These are phyloP conservation scores for Haplographium delicatum DNA, from an alignment of 495 filamentous ascomycete species.

Conservation along the genomic window DNA sequence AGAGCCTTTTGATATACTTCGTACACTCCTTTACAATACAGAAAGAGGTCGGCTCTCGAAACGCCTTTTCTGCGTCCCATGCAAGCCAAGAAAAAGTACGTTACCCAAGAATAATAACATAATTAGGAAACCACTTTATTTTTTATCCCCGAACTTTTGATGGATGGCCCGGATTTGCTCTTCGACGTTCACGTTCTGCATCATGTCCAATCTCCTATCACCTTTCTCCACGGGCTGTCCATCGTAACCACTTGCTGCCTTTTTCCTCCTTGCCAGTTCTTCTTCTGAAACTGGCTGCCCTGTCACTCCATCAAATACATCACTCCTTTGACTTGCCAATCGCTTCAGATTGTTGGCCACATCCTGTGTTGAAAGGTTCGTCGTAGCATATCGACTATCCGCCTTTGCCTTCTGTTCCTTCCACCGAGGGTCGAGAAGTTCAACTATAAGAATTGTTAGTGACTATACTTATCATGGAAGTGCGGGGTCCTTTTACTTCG, in stretches of 20 bases:
- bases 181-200: slow-evolving; percentile 61
- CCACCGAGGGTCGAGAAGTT: slow-evolving; percentile 92
- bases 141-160: slow-evolving; percentile 48
- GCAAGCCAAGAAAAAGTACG: no score
- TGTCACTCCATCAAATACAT: slow-evolving; percentile 79
- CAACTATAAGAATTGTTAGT: slow-evolving; percentile 43
- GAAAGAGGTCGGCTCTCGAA: no score
- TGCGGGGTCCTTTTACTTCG: slow-evolving; percentile 52
- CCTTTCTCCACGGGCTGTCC: slow-evolving; percentile 58
- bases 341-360: slow-evolving; percentile 94
- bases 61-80: slow-evolving; percentile 1
- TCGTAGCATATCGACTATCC: slow-evolving; percentile 76
- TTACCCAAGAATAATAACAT: no score
- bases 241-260: slow-evolving; percentile 58
- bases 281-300: slow-evolving; percentile 65
- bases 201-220: slow-evolving; percentile 44
- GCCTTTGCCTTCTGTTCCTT: slow-evolving; percentile 90
- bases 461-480: background rate
- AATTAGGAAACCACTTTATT: no score
- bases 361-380: slow-evolving; percentile 80
- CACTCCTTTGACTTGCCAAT: slow-evolving; percentile 84
- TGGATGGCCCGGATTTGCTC: slow-evolving; percentile 68
- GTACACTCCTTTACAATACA: no score
- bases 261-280: slow-evolving; percentile 72
- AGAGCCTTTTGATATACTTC: no score